Evolutionary conservation across 2,329 filamentous ascomycete genomes (phyloP).

Genomic region (Trichophyton verrucosum): DNA sequence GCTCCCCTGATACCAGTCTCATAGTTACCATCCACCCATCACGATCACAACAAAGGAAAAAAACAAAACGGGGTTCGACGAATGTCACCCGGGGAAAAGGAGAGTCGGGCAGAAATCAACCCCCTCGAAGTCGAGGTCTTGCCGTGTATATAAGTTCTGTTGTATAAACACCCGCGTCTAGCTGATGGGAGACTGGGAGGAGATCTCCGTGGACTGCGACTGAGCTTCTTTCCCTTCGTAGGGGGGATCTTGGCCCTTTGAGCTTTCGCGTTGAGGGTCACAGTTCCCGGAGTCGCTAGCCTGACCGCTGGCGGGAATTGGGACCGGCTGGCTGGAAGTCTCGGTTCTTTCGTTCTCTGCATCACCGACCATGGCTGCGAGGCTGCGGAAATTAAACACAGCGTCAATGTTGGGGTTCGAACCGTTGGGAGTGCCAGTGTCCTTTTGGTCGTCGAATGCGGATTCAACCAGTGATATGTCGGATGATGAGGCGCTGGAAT

Average conservation of each 20-base stretch:
- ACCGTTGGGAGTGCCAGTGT: conserved; percentile 40
- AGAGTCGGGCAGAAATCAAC: background rate
- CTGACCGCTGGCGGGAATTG: background rate
- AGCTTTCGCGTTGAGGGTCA: background rate
- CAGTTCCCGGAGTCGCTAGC: background rate
- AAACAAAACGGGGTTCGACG: background rate
- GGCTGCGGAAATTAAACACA: conserved; percentile 82
- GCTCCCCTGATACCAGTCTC: background rate
- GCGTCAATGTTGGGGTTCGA: conserved; percentile 51
- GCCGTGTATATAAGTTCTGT: background rate
- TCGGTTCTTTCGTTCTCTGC: conserved; percentile 36
- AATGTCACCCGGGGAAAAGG: background rate
- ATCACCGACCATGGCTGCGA: conserved; percentile 70
- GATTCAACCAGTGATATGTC: conserved; percentile 66
- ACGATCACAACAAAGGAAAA: background rate
- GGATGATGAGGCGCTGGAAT: conserved; percentile 76
- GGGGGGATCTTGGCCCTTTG: background rate
- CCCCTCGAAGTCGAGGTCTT: background rate
- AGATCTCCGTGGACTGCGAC: conserved; percentile 6
- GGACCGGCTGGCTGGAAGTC: background rate
- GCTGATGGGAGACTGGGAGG: background rate
- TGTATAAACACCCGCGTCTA: background rate
- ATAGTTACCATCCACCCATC: background rate
- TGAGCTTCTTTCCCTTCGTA: conserved; percentile 8
- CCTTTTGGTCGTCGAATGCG: conserved; percentile 25